Conservation (phyloP, 768 basidiomycete species). For the Boletus subparvulus region DNA sequence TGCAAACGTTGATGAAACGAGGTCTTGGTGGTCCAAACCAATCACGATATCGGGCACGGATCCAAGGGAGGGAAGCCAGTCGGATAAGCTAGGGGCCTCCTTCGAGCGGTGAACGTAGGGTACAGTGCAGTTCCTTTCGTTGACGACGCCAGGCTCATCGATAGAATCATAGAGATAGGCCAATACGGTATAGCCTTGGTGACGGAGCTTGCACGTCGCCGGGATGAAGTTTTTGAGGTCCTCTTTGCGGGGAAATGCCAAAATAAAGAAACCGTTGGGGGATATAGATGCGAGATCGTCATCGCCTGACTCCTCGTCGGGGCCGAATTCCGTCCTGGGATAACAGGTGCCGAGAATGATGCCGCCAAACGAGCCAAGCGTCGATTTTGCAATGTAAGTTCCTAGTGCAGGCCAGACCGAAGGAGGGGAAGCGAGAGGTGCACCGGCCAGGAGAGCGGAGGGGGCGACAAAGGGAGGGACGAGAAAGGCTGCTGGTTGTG, state of each 20-base stretch:
- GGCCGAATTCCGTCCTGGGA: background rate
- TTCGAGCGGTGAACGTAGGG: slow-evolving; percentile 18
- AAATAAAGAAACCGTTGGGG: slow-evolving; percentile 28
- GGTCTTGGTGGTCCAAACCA: slow-evolving; percentile 32
- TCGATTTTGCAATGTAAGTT: slow-evolving; percentile 28
- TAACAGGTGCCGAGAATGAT: slow-evolving; percentile 30
- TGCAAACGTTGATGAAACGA: slow-evolving; percentile 21
- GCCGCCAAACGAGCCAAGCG: slow-evolving; percentile 38
- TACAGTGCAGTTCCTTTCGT: slow-evolving; percentile 16
- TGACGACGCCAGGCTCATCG: slow-evolving; percentile 3
- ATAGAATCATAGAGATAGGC: slow-evolving; percentile 33
- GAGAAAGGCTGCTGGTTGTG: slow-evolving; percentile 48
- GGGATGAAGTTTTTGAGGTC: slow-evolving; percentile 37
- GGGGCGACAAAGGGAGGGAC: slow-evolving; percentile 62
- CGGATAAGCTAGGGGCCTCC: slow-evolving; percentile 8
- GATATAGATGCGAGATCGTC: background rate
- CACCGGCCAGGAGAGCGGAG: slow-evolving; percentile 17
- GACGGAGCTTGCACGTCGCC: slow-evolving; percentile 37
- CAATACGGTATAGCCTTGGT: slow-evolving; percentile 30
- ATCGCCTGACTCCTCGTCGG: background rate
- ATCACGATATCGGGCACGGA: slow-evolving; percentile 35
- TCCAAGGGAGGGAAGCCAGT: slow-evolving; percentile 35
- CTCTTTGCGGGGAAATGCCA: slow-evolving; percentile 35
- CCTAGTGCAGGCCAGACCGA: slow-evolving; percentile 28
- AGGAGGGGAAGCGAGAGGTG: slow-evolving; percentile 18